phyloP scores from a whole-genome alignment of 441 rosid species.

The Brassica hybrid region DNA sequence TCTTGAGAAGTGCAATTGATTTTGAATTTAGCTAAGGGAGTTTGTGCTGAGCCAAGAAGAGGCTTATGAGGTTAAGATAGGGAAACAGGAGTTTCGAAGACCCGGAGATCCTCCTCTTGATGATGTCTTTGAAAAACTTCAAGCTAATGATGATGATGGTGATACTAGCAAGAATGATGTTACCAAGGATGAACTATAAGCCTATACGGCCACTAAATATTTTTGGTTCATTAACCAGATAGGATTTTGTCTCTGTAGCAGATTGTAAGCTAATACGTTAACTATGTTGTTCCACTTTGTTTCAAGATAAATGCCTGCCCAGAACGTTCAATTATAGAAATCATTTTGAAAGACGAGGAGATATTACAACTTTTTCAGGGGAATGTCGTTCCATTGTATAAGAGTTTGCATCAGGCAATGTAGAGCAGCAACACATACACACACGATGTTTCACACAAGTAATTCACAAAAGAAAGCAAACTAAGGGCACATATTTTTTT shows the following conservation, averaged over 20 bases:
- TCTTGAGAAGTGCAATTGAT: neutral
- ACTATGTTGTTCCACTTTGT: too few relatives aligned
- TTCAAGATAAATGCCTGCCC: too few relatives aligned
- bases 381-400: conserved; percentile 9
- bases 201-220: too few relatives aligned
- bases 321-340: too few relatives aligned
- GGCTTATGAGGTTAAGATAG: conserved; percentile 85
- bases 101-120: conserved; percentile 90
- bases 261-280: too few relatives aligned
- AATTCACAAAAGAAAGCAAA: conserved; percentile 38
- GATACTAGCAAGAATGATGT: conserved; percentile 30
- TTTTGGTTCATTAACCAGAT: too few relatives aligned
- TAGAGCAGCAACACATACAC: conserved; percentile 29
- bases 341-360: too few relatives aligned
- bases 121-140: conserved; percentile 53
- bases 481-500: conserved; percentile 17
- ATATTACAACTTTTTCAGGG: conserved; percentile 37
- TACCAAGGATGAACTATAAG: conserved; percentile 52
- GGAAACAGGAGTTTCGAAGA: conserved; percentile 71
- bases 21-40: conserved; percentile 67
- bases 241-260: too few relatives aligned
- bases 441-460: conserved; percentile 32
- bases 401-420: conserved; percentile 28
- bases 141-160: too few relatives aligned
- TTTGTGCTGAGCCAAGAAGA: conserved; percentile 72